phyloP scores from a whole-genome alignment of 108 stramenopile genomes.

The Mediolabrus comicus region DNA sequence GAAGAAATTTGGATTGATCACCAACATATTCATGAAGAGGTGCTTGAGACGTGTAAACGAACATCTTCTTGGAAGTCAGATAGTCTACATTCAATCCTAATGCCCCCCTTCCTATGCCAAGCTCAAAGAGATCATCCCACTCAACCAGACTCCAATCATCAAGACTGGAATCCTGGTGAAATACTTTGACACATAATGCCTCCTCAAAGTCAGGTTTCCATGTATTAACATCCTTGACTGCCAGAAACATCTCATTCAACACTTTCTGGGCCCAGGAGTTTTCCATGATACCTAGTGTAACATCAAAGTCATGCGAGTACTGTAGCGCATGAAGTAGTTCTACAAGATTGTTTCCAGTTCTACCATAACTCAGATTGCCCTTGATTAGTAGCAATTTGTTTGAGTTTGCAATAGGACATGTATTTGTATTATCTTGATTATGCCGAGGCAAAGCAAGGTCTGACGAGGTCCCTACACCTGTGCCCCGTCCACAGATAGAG shows the following conservation, averaged over 20 bases:
- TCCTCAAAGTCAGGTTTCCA: constrained; percentile 13
- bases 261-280: constrained; percentile 17
- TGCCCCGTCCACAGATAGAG: not conserved
- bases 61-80: constrained; percentile 5
- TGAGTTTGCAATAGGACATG: not conserved
- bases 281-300: constrained; percentile 15
- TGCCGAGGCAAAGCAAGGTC: not conserved
- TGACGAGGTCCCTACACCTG: not conserved
- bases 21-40: constrained; percentile 27
- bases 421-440: not conserved
- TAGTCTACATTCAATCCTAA: not conserved
- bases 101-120: not conserved
- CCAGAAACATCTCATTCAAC: constrained; percentile 14
- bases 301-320: constrained; percentile 1
- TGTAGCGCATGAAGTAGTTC: constrained; percentile 28
- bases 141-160: not conserved
- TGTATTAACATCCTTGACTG: not conserved
- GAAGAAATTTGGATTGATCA: not conserved
- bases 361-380: constrained; percentile 2
- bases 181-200: constrained; percentile 23
- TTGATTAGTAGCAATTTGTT: constrained; percentile 9
- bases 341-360: constrained; percentile 25
- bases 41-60: constrained; percentile 3
- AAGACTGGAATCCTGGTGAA: not conserved
- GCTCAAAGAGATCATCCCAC: not conserved